Conservation (phyloP, 768 basidiomycete genomes). For the Neoboletus brunneissimus region DNA sequence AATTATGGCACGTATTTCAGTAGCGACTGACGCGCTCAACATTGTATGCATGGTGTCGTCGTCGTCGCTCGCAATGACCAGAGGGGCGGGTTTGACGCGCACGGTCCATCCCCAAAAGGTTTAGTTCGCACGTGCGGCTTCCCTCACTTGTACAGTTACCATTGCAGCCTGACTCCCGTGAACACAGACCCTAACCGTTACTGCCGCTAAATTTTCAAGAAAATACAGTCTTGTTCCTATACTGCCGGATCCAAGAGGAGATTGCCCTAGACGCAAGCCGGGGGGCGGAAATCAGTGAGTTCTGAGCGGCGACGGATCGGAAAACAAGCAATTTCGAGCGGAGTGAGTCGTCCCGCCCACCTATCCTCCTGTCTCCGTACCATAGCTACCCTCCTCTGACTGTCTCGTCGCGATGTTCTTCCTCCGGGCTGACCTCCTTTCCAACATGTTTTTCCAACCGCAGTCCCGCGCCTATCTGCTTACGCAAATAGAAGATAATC, state of each 20-base stretch:
- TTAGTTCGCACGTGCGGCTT: conserved; percentile 34
- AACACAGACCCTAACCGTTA: conserved; percentile 5
- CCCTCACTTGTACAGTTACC: conserved; percentile 29
- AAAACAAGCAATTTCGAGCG: conserved; percentile 37
- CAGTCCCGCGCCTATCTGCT: conserved; percentile 30
- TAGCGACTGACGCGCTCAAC: background rate
- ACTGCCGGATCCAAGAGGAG: conserved; percentile 11
- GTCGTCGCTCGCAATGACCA: conserved; percentile 18
- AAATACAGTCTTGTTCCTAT: conserved; percentile 2
- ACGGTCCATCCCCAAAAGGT: conserved; percentile 27
- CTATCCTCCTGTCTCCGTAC: background rate
- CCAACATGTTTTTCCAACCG: conserved; percentile 19
- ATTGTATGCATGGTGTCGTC: conserved; percentile 15
- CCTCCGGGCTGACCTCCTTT: conserved; percentile 6
- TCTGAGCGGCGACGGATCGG: conserved; percentile 39
- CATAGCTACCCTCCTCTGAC: background rate
- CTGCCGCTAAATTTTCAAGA: conserved; percentile 10
- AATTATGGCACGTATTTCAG: conserved; percentile 26
- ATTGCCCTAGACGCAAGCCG: conserved; percentile 9
- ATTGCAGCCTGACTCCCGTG: conserved; percentile 16
- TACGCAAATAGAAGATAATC: conserved; percentile 31
- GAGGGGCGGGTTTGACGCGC: conserved; percentile 16
- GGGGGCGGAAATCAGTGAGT: conserved; percentile 17
- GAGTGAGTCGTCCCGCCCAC: conserved; percentile 29
- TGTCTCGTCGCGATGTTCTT: background rate